A percentile compares a stretch with the other conserved stretches of the same genome.
These are phyloP conservation scores for Heliamphora exappendiculata DNA, from an alignment of 148 eudicot genomes.

Conservation along the genomic window DNA sequence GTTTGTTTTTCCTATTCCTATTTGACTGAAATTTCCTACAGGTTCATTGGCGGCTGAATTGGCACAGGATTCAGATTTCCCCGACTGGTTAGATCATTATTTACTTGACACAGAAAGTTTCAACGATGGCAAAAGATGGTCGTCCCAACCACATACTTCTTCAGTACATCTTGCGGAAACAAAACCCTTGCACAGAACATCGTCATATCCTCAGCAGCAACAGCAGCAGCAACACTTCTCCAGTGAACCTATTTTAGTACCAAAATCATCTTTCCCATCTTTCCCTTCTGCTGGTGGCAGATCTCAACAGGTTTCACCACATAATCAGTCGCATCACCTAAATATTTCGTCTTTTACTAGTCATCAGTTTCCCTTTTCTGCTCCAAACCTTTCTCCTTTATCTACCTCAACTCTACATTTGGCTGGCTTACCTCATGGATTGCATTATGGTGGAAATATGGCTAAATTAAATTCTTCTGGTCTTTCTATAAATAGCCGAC, in stretches of 20 bases:
- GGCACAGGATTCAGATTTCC: slow-evolving; percentile 52
- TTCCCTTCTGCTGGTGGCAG: slow-evolving; percentile 74
- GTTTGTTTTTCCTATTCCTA: not conserved
- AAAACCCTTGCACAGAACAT: slow-evolving; percentile 41
- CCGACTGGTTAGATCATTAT: slow-evolving; percentile 59
- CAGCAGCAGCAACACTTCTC: slow-evolving; percentile 46
- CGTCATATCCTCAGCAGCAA: slow-evolving; percentile 52
- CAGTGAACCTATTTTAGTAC: slow-evolving; percentile 54
- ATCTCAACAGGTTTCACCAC: slow-evolving; percentile 62
- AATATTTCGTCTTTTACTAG: slow-evolving; percentile 32
- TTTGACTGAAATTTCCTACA: slow-evolving; percentile 16
- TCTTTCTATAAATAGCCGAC: slow-evolving; percentile 27
- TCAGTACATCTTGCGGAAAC: slow-evolving; percentile 20
- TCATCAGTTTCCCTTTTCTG: slow-evolving; percentile 32
- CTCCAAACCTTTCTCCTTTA: slow-evolving; percentile 45
- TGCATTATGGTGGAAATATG: slow-evolving; percentile 51
- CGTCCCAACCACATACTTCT: slow-evolving; percentile 56
- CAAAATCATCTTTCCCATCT: slow-evolving; percentile 70
- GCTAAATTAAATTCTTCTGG: slow-evolving; percentile 40
- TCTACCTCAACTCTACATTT: slow-evolving; percentile 33
- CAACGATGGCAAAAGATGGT: slow-evolving; percentile 56
- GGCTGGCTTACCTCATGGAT: slow-evolving; percentile 42
- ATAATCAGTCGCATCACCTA: slow-evolving; percentile 33
- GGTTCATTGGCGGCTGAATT: slow-evolving; percentile 73
- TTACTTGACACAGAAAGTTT: slow-evolving; percentile 35